phyloP scores from a whole-genome alignment of 2,329 filamentous ascomycete genomes.

The Ophiostoma perfectum region DNA sequence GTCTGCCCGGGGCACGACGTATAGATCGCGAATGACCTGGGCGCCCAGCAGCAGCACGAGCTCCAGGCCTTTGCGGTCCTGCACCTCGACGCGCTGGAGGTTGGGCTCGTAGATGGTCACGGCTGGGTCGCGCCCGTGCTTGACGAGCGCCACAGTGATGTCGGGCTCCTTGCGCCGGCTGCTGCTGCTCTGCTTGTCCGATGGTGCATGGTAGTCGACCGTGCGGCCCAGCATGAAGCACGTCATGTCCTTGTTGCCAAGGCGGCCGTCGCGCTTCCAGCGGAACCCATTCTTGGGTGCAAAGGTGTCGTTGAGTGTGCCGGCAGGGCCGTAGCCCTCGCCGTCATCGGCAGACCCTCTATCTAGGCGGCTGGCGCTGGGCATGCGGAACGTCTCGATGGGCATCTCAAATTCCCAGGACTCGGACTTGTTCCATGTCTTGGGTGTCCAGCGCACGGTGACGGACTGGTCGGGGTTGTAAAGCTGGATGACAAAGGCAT shows the following conservation, averaged over 20 bases:
- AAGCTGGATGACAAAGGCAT: slow-evolving; percentile 75
- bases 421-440: slow-evolving; percentile 73
- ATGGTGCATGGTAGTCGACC: background rate
- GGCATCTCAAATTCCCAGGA: slow-evolving; percentile 93
- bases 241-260: slow-evolving; percentile 74
- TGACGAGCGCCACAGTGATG: slow-evolving; percentile 88
- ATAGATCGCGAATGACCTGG: slow-evolving; percentile 61
- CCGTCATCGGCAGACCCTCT: background rate
- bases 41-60: slow-evolving; percentile 65
- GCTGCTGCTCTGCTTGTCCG: slow-evolving; percentile 51
- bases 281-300: slow-evolving; percentile 75
- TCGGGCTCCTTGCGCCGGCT: slow-evolving; percentile 88
- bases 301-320: slow-evolving; percentile 26
- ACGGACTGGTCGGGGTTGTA: slow-evolving; percentile 92
- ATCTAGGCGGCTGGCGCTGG: slow-evolving; percentile 73
- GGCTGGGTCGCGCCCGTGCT: slow-evolving; percentile 55
- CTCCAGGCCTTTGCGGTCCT: slow-evolving; percentile 90
- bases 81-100: slow-evolving; percentile 79
- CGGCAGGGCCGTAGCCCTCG: slow-evolving; percentile 33
- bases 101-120: slow-evolving; percentile 93
- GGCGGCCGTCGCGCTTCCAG: slow-evolving; percentile 82
- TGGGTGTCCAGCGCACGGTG: slow-evolving; percentile 61
- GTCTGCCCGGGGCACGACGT: slow-evolving; percentile 60
- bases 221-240: slow-evolving; percentile 69
- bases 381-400: slow-evolving; percentile 73